Percentiles rank a stretch among this genome's conserved stretches.
Evolutionary conservation across 2,329 filamentous ascomycete genomes (phyloP).

Genomic region (Lasiodiplodia gonubiensis): DNA sequence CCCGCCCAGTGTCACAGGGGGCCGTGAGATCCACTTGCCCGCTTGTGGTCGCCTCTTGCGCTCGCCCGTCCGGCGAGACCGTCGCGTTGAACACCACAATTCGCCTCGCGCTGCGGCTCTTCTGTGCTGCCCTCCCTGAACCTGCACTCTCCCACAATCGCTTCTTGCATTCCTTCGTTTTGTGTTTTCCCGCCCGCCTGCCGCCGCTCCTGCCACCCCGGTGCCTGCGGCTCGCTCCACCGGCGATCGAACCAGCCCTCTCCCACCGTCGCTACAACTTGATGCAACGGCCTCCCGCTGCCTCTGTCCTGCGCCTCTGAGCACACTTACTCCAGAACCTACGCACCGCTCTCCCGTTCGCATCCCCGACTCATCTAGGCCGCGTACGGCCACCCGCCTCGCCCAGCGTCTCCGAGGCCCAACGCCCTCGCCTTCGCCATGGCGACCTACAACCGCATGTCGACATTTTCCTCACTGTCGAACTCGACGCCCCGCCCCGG

Average conservation of each 20-base stretch:
- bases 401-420: conserved; percentile 11
- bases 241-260: conserved; percentile 18
- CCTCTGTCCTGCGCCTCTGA: conserved; percentile 3
- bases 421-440: conserved; percentile 36
- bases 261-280: conserved; percentile 21
- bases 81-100: conserved; percentile 24
- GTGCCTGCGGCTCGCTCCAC: conserved; percentile 7
- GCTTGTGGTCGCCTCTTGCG: conserved; percentile 23
- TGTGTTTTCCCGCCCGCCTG: conserved; percentile 10
- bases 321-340: background rate
- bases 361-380: background rate
- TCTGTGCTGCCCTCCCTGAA: conserved; percentile 9
- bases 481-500: conserved; percentile 60
- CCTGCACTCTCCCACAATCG: conserved; percentile 15
- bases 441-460: conserved; percentile 62
- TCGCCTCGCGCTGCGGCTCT: conserved; percentile 24
- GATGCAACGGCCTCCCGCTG: conserved; percentile 7
- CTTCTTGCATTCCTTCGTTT: conserved; percentile 16
- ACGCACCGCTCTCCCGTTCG: background rate
- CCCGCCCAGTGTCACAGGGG: conserved; percentile 21
- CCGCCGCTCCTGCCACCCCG: conserved; percentile 11
- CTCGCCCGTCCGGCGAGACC: conserved; percentile 22
- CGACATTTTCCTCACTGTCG: conserved; percentile 66
- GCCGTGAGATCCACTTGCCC: conserved; percentile 25
- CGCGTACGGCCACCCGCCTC: conserved; percentile 8